phyloP scores from a whole-genome alignment of 2,329 filamentous ascomycete species.

The Colletotrichum siamense region DNA sequence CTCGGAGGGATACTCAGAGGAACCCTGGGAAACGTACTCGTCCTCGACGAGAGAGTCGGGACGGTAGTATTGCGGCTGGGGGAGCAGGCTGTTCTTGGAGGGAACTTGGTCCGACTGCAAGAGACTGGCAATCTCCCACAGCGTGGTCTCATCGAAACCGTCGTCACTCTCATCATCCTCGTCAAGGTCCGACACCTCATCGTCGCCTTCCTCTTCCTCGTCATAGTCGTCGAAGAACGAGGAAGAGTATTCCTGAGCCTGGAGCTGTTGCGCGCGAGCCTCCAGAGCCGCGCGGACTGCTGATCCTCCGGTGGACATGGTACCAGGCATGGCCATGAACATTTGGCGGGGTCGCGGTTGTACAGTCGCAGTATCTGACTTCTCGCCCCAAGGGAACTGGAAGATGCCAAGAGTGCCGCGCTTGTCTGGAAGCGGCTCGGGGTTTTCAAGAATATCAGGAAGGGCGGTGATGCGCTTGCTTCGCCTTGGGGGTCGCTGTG shows the following conservation, averaged over 20 bases:
- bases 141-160: slow-evolving; percentile 64
- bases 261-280: slow-evolving; percentile 38
- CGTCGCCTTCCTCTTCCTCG: slow-evolving; percentile 50
- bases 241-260: slow-evolving; percentile 47
- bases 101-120: slow-evolving; percentile 58
- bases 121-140: slow-evolving; percentile 69
- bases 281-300: slow-evolving; percentile 33
- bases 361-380: slow-evolving; percentile 59
- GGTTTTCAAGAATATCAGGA: slow-evolving; percentile 68
- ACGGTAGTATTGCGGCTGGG: slow-evolving; percentile 27
- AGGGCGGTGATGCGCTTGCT: slow-evolving; percentile 63
- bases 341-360: slow-evolving; percentile 40
- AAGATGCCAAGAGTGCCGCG: slow-evolving; percentile 67
- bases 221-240: slow-evolving; percentile 69
- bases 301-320: slow-evolving; percentile 49
- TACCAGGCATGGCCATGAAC: slow-evolving; percentile 56
- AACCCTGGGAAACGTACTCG: slow-evolving; percentile 33
- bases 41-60: slow-evolving; percentile 28
- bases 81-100: slow-evolving; percentile 56
- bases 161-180: slow-evolving; percentile 48
- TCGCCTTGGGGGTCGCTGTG: slow-evolving; percentile 59
- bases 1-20: slow-evolving; percentile 26
- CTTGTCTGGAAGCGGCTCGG: slow-evolving; percentile 62
- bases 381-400: slow-evolving; percentile 71
- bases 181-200: slow-evolving; percentile 38